phyloP scores from a whole-genome alignment of 352 stramenopile species.

The Pythium rishiriense region DNA sequence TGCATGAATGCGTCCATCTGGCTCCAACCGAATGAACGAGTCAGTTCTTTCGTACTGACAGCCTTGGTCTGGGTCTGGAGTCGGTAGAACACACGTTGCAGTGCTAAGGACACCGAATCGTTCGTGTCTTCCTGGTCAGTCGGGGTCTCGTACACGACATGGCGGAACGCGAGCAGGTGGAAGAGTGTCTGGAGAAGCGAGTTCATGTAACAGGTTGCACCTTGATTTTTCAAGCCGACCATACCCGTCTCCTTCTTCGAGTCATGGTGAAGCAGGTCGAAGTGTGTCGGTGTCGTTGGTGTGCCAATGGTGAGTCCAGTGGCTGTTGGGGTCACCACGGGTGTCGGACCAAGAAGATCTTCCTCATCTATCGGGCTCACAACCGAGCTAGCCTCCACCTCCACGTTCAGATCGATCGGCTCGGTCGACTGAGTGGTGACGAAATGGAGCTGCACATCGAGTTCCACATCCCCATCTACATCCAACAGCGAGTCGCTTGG shows the following conservation, averaged over 20 bases:
- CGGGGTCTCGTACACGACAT: constrained; percentile 83
- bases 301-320: constrained; percentile 1
- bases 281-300: constrained; percentile 7
- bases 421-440: constrained; percentile 13
- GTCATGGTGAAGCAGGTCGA: constrained; percentile 56
- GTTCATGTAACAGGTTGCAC: constrained; percentile 94
- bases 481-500: constrained; percentile 48
- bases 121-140: constrained; percentile 80
- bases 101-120: constrained; percentile 77
- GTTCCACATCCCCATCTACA: constrained; percentile 41
- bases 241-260: constrained; percentile 85
- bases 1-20: constrained; percentile 92
- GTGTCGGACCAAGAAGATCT: constrained; percentile 24
- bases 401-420: constrained; percentile 15
- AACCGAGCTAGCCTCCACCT: constrained; percentile 15
- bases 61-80: constrained; percentile 70
- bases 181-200: constrained; percentile 93
- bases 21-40: constrained; percentile 92
- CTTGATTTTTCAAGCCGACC: constrained; percentile 89
- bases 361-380: constrained; percentile 30
- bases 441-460: constrained; percentile 52
- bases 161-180: constrained; percentile 83
- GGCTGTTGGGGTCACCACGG: constrained; percentile 22
- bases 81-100: constrained; percentile 87
- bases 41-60: constrained; percentile 92